phyloP scores from a whole-genome alignment of 1,284 basidiomycete species.

The Cystobasidiaceae sp. region DNA sequence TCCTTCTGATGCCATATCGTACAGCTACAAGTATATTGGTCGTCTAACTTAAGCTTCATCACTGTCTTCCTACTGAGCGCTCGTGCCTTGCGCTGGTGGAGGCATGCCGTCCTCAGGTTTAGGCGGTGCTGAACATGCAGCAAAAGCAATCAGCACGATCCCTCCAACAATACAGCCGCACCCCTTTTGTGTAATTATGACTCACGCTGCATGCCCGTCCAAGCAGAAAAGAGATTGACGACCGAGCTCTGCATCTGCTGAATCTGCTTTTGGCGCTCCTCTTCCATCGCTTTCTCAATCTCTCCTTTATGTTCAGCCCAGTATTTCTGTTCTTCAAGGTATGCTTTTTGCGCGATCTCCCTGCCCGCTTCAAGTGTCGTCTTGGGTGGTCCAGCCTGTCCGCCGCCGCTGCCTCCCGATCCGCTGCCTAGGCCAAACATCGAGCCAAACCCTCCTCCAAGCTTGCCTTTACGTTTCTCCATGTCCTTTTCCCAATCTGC shows the following conservation, averaged over 20 bases:
- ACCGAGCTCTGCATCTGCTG: slow-evolving; percentile 45
- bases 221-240: slow-evolving; percentile 2
- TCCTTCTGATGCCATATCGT: too few species aligned
- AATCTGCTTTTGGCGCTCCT: slow-evolving; percentile 73
- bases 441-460: slow-evolving; percentile 32
- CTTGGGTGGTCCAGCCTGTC: slow-evolving; percentile 46
- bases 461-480: slow-evolving; percentile 39
- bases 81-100: too few species aligned
- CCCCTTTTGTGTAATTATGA: too few species aligned
- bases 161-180: neutral
- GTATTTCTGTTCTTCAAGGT: slow-evolving; percentile 82
- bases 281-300: slow-evolving; percentile 70
- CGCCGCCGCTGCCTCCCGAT: slow-evolving; percentile 48
- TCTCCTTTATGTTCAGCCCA: slow-evolving; percentile 73
- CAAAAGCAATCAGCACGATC: neutral
- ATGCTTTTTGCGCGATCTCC: slow-evolving; percentile 73
- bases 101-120: slow-evolving; percentile 10
- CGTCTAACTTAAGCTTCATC: too few species aligned
- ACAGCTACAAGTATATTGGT: too few species aligned
- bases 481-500: slow-evolving; percentile 73
- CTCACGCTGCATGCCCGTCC: slow-evolving; percentile 25
- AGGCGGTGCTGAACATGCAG: neutral
- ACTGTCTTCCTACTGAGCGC: too few species aligned
- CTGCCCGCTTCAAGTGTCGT: slow-evolving; percentile 90
- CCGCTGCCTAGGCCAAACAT: slow-evolving; percentile 16